Conservation (phyloP, 1,284 basidiomycete species). For the Moniliella sp. region DNA sequence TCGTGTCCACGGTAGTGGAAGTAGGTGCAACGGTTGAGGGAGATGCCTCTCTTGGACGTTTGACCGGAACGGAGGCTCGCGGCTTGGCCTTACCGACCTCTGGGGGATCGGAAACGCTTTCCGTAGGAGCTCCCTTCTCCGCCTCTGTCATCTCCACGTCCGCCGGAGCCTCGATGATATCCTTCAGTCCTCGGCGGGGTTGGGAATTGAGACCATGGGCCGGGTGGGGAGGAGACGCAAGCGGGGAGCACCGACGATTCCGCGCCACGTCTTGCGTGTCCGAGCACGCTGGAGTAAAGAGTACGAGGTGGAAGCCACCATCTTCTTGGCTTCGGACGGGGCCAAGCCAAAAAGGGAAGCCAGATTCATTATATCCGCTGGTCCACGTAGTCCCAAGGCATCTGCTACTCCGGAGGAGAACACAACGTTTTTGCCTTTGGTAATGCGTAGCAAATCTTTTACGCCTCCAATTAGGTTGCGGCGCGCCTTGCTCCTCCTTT, state of each 20-base stretch:
- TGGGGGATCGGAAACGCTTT: too few species aligned
- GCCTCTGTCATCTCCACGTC: too few species aligned
- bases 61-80: too few species aligned
- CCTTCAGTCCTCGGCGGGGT: too few species aligned
- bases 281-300: neutral
- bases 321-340: neutral
- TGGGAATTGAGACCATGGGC: too few species aligned
- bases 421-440: slow-evolving; percentile 27
- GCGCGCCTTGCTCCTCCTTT: slow-evolving; percentile 5
- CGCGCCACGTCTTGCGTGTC: neutral
- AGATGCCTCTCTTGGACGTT: too few species aligned
- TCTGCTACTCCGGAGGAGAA: slow-evolving; percentile 15
- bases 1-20: too few species aligned
- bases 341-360: neutral
- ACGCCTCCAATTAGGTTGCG: slow-evolving; percentile 22
- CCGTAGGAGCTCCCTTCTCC: too few species aligned
- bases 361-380: slow-evolving; percentile 28
- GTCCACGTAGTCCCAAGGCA: slow-evolving; percentile 15
- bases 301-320: neutral
- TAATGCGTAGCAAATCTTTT: slow-evolving; percentile 21
- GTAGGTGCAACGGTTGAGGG: too few species aligned
- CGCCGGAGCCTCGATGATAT: too few species aligned
- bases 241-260: neutral
- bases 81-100: too few species aligned
- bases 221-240: neutral